Evolutionary conservation across 306 rosid genomes (phyloP).

Genomic region (Rosa multiflora): DNA sequence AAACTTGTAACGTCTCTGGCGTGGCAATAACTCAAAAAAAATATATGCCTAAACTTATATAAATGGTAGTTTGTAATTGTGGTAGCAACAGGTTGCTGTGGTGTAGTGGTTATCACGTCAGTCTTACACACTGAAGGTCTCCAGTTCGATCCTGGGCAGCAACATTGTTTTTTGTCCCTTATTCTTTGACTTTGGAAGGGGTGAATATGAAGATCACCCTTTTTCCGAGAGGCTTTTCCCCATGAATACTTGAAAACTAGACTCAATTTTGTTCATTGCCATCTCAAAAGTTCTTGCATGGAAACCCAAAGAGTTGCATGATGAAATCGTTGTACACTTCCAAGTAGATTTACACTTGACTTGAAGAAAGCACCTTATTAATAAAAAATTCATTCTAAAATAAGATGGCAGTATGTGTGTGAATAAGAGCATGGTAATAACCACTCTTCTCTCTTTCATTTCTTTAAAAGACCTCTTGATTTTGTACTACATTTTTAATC

Average conservation of each 20-base stretch:
- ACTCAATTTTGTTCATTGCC: too few species aligned
- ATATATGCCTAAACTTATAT: neutral
- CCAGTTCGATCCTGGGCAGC: constrained; percentile 97
- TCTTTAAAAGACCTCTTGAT: neutral
- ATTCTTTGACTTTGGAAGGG: too few species aligned
- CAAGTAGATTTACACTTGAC: too few species aligned
- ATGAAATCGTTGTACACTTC: too few species aligned
- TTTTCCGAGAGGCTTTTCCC: too few species aligned
- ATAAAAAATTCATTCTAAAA: too few species aligned
- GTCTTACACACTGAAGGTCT: constrained; percentile 97
- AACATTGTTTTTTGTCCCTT: constrained; percentile 21
- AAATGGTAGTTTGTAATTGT: accelerated
- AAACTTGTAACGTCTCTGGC: neutral
- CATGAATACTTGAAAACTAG: too few species aligned
- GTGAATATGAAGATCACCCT: too few species aligned
- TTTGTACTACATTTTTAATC: neutral
- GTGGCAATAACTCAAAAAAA: neutral
- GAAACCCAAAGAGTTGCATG: too few species aligned
- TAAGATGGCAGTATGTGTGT: neutral
- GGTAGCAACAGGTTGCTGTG: constrained; percentile 46
- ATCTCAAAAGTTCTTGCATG: too few species aligned
- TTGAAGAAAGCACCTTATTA: too few species aligned
- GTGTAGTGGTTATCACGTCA: constrained; percentile 98
- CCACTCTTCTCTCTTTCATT: neutral
- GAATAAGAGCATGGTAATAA: neutral